These are phyloP conservation scores for Zymoseptoria crescenta DNA, from an alignment of 2,329 filamentous ascomycete genomes.

Conservation along the genomic window DNA sequence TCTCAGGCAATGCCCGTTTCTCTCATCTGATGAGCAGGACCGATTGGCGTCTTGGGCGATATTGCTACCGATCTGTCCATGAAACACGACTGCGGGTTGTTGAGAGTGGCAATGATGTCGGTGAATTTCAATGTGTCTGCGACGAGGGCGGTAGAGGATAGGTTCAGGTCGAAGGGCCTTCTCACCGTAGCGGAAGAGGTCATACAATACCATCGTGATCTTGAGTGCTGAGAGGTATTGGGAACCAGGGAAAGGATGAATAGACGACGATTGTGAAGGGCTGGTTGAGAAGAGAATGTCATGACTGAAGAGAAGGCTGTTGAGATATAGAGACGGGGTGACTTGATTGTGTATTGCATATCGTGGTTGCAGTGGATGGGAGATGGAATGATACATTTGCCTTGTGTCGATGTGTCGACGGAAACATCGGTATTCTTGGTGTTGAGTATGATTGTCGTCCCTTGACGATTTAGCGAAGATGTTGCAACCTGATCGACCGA, in stretches of 20 bases:
- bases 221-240: background rate
- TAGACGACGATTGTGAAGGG: background rate
- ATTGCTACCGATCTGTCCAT: background rate
- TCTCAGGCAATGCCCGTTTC: background rate
- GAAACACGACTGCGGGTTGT: background rate
- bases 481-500: too few relatives aligned
- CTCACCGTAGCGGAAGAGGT: background rate
- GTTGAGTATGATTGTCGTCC: background rate
- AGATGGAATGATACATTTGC: background rate
- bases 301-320: background rate
- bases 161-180: background rate
- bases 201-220: background rate
- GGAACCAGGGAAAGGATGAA: background rate
- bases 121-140: background rate
- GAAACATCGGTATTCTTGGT: background rate
- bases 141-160: background rate
- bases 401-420: background rate
- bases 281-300: background rate
- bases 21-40: background rate
- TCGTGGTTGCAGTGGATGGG: background rate
- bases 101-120: background rate
- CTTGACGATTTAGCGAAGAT: too few relatives aligned
- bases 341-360: background rate
- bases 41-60: background rate
- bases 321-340: background rate